Evolutionary conservation across 2,329 filamentous ascomycete genomes (phyloP), one percentile per base, ranked within the genome.

Genomic region (Chlorencoelia australis): DNA sequence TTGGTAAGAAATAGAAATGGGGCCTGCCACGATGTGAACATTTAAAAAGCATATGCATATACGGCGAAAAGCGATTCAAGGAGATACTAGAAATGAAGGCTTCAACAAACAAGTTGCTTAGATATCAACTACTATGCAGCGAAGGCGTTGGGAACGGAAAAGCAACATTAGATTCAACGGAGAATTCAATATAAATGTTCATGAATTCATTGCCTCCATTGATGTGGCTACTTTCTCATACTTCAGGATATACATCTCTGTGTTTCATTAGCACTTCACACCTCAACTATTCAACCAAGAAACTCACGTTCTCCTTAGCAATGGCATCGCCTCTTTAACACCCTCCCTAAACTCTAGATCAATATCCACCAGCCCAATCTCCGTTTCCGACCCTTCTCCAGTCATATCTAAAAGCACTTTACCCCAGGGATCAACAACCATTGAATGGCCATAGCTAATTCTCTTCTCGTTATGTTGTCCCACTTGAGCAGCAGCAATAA

Each of bases 371-470:
- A 62, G 55, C 3, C 61, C 61, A 44, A 71, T 62, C 33, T 66
- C 60, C 5, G 67, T 61, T 36, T 67, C 63, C 14, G 43, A 32
- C 1, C 48, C 51, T 24, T 54, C 64, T 1, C 75, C 78, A 26
- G 68, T 68, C 53, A 79, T 67, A 52, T 80, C 69, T 3, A 79
- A 69, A 26, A 85, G 55, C 1, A 95, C 71, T 39, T 73, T 69
- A 0, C 89, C 89, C 86, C 87, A 94, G 0, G 89, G 88, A 56
- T 84, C 80, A 17, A 95, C 69, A 30, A 93, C 81, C 64, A 94
- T 75, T 49, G 82, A 84, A 56, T 85, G 80, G 0, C 89, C 89
- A 61, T 91, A 94, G 59, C 84, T 93, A 18, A 73, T 70, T 40
- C 89, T 68, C 59, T 78, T 85, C 43, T 76, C 73, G 49, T 86